A percentile compares a stretch with the other conserved stretches of the same genome.
These are phyloP conservation scores for Bruguiera gymnorhiza DNA, from an alignment of 345 rosid genomes.

Conservation along the genomic window DNA sequence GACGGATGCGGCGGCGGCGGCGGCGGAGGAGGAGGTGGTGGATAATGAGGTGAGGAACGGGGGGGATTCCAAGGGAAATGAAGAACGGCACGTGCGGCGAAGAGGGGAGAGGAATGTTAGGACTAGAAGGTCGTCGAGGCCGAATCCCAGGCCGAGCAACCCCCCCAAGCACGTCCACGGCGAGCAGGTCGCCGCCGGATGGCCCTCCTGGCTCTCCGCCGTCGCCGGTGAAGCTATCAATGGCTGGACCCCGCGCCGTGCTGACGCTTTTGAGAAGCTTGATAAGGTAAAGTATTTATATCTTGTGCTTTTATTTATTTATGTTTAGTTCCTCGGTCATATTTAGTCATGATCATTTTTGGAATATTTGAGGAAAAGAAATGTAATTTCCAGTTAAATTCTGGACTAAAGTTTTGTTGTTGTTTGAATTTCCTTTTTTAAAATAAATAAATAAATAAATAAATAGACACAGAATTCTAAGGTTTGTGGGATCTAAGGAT, in stretches of 20 bases:
- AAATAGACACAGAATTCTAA: neutral
- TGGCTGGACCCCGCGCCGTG: slow-evolving; percentile 34
- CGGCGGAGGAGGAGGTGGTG: slow-evolving; percentile 20
- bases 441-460: no score
- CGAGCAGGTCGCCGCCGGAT: slow-evolving; percentile 33
- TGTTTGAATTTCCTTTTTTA: neutral
- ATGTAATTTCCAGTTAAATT: no score
- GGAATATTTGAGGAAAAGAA: no score
- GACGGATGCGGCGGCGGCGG: slow-evolving; percentile 14
- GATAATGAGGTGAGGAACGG: slow-evolving; percentile 9
- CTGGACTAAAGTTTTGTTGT: no score
- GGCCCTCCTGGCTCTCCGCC: slow-evolving; percentile 36
- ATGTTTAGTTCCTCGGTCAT: neutral
- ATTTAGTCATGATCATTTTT: neutral
- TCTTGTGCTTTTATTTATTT: neutral
- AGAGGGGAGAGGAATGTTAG: slow-evolving; percentile 15
- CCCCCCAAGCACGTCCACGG: slow-evolving; percentile 30
- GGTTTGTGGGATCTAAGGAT: no score
- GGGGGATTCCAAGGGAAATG: neutral
- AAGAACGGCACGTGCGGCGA: neutral
- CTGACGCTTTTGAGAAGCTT: slow-evolving; percentile 31
- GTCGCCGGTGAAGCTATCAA: slow-evolving; percentile 35
- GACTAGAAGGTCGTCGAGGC: slow-evolving; percentile 18
- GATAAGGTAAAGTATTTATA: slow-evolving; percentile 22
- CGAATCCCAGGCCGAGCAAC: slow-evolving; percentile 31